Evolutionary conservation across 2,329 filamentous ascomycete species (phyloP), one percentile per base, ranked within the genome.

Genomic region (Periglandula ipomoeae): DNA sequence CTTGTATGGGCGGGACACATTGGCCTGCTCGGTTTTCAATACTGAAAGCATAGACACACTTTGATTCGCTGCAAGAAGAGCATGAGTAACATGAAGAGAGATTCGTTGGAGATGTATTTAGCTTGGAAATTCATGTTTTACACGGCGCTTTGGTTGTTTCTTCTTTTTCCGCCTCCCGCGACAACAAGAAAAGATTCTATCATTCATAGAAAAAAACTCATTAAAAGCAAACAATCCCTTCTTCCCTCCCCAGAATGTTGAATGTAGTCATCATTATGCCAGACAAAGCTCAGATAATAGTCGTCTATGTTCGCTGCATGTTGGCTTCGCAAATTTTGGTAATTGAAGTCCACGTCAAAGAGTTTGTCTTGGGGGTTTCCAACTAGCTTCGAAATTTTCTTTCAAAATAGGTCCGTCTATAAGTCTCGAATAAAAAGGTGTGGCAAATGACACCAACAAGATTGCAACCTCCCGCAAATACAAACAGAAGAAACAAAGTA

Each of bases 321-420:
- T 20, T 23, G 26, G 26, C 37, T 35, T 47, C 24, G 20, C 26
- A 34, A 39, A 19, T 15, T 11, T 47, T 22, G 37, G 19, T 39
- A 23, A 35, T 20, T 13, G 17, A 13, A 23, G 27, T 3, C 35
- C 45, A n/a, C 13, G 7, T n/a, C n/a, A 15, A n/a, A 24, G 34
- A 41, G 3, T 32, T 27, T 22, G 20, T 20, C 9, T 43, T 11
- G 26, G 22, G 19, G 19, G 23, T 39, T 37, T 41, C 34, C 42
- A 49, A 46, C 17, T 22, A 40, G 19, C 15, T 39, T 40, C 24
- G 35, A 17, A 19, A 23, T 10, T 22, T 41, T 24, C 26, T 47
- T n/a, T n/a, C 20, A 23, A 30, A 10, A 39, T 39, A 39, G 19
- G 41, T 46, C 27, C 20, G 37, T 49, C 47, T 49, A 49, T 49